Percentiles rank a stretch among this genome's conserved stretches.
These are phyloP conservation scores for Pharnaceum exiguum DNA, from an alignment of 148 eudicot genomes.

Conservation along the genomic window DNA sequence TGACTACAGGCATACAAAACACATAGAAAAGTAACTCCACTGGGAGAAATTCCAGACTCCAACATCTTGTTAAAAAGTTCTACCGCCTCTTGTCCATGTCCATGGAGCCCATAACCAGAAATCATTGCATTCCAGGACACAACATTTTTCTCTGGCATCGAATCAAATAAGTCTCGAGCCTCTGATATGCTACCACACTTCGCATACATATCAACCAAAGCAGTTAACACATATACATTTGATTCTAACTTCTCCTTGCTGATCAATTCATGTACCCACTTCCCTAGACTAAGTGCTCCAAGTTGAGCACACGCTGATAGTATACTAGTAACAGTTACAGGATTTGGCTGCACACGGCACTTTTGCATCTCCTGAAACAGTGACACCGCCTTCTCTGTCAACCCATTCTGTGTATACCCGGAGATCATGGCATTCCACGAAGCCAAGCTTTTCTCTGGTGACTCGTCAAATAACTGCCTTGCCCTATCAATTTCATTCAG, in stretches of 20 bases:
- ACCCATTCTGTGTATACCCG: slow-evolving; percentile 72
- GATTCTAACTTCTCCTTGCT: slow-evolving; percentile 43
- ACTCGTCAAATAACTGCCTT: slow-evolving; percentile 60
- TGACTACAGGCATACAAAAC: slow-evolving; percentile 83
- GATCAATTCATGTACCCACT: slow-evolving; percentile 65
- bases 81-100: slow-evolving; percentile 57
- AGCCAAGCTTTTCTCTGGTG: slow-evolving; percentile 49
- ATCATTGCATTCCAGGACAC: slow-evolving; percentile 92
- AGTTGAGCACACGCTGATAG: slow-evolving; percentile 83
- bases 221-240: slow-evolving; percentile 58
- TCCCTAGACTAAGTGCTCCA: slow-evolving; percentile 65
- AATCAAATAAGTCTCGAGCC: slow-evolving; percentile 51
- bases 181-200: slow-evolving; percentile 68
- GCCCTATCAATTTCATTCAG: slow-evolving; percentile 59
- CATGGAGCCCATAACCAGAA: slow-evolving; percentile 84
- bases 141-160: slow-evolving; percentile 50
- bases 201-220: slow-evolving; percentile 78
- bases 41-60: slow-evolving; percentile 37
- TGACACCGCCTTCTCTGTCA: slow-evolving; percentile 55
- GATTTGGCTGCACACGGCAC: slow-evolving; percentile 51
- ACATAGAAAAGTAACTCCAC: slow-evolving; percentile 59
- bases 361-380: slow-evolving; percentile 68
- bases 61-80: slow-evolving; percentile 45
- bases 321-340: slow-evolving; percentile 64
- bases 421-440: slow-evolving; percentile 94